Percentiles rank a stretch among this genome's conserved stretches.
Evolutionary conservation across 805 yeast species (phyloP).

Genomic region (Starmera caribaea): DNA sequence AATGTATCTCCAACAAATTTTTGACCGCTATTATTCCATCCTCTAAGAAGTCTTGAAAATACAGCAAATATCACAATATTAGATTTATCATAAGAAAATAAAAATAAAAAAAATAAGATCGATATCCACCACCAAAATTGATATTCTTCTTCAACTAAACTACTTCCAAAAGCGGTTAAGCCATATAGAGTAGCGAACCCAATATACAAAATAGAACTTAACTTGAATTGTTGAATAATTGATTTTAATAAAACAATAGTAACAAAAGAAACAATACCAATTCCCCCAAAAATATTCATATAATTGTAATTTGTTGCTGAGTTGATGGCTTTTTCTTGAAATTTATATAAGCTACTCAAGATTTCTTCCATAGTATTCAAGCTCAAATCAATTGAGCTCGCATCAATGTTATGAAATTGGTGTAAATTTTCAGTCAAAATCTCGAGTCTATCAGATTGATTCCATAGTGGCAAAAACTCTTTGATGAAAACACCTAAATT

Average conservation of each 20-base stretch:
- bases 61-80: slow-evolving; percentile 8
- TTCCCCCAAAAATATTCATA: slow-evolving; percentile 29
- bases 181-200: slow-evolving; percentile 31
- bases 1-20: slow-evolving; percentile 51
- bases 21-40: slow-evolving; percentile 90
- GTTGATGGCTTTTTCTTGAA: slow-evolving; percentile 43
- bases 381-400: slow-evolving; percentile 7
- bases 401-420: slow-evolving; percentile 34
- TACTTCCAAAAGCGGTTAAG: slow-evolving; percentile 68
- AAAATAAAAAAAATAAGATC: slow-evolving; percentile 10
- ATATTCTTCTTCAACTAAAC: slow-evolving; percentile 91
- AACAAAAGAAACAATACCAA: slow-evolving; percentile 12
- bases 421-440: slow-evolving; percentile 45
- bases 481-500: slow-evolving; percentile 68
- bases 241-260: slow-evolving; percentile 5
- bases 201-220: slow-evolving; percentile 7
- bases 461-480: slow-evolving; percentile 46
- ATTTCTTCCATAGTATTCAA: slow-evolving; percentile 10
- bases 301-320: slow-evolving; percentile 71
- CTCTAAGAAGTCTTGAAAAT: slow-evolving; percentile 51
- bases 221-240: slow-evolving; percentile 3
- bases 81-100: slow-evolving; percentile 6
- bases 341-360: slow-evolving; percentile 27
- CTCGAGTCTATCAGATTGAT: slow-evolving; percentile 20
- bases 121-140: slow-evolving; percentile 87